Percentiles rank a stretch among this genome's conserved stretches.
These are phyloP conservation scores for Plasmodium inui DNA, from an alignment of 169 alveolate species.

Conservation along the genomic window DNA sequence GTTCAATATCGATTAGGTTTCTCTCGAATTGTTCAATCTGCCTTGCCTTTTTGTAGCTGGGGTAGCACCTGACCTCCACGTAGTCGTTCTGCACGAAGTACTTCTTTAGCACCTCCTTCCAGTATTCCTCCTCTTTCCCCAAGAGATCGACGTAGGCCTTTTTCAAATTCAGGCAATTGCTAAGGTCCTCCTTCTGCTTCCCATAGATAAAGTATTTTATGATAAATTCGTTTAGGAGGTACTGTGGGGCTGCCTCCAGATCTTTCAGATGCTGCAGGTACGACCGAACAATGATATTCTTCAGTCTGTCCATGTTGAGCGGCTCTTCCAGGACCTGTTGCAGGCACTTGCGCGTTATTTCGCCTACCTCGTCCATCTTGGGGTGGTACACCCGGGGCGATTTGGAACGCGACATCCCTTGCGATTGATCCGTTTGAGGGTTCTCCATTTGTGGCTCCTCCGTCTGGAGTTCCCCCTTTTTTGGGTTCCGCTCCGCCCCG, in stretches of 20 bases:
- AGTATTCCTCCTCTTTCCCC: constrained; percentile 77
- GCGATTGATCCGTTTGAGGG: background rate
- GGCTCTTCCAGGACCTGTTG: constrained; percentile 60
- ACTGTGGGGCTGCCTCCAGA: constrained; percentile 80
- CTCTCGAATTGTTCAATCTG: constrained; percentile 73
- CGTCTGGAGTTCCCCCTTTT: background rate
- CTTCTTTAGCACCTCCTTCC: constrained; percentile 78
- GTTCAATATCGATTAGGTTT: constrained; percentile 72
- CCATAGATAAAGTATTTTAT: constrained; percentile 79
- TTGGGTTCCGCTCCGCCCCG: background rate
- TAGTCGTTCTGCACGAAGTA: constrained; percentile 72
- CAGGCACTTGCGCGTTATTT: constrained; percentile 51
- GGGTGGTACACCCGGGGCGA: background rate
- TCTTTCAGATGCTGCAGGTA: constrained; percentile 73
- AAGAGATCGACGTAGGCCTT: constrained; percentile 27
- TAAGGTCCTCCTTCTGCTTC: constrained; percentile 47
- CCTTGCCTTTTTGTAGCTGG: constrained; percentile 76
- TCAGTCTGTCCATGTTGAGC: constrained; percentile 79
- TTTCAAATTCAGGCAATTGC: constrained; percentile 57
- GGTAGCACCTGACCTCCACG: constrained; percentile 76
- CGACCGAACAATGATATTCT: constrained; percentile 75
- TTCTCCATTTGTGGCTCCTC: background rate
- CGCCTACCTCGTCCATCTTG: constrained; percentile 77
- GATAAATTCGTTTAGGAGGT: constrained; percentile 75
- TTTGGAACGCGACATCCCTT: background rate